Evolutionary conservation across 169 alveolate species (phyloP).

Genomic region (Plasmodium gaboni): DNA sequence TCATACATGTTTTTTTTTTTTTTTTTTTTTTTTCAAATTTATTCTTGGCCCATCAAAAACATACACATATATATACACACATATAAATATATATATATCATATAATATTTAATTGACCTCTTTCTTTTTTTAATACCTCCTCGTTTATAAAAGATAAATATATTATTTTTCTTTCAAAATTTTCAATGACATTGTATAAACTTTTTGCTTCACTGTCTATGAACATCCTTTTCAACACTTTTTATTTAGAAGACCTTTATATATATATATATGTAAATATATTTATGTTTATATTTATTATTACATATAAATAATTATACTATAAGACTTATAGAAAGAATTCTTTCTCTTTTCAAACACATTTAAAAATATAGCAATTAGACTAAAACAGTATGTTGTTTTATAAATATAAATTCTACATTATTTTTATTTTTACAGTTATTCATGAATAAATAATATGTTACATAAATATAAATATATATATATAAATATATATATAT

Average conservation of each 20-base stretch:
- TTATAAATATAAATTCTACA: too few relatives aligned
- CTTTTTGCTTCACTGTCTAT: constrained; percentile 53
- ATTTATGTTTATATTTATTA: neutral
- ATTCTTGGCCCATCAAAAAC: neutral
- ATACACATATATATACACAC: neutral
- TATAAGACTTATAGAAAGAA: neutral
- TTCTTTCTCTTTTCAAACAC: too few relatives aligned
- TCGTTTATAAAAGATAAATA: constrained; percentile 58
- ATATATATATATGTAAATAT: neutral
- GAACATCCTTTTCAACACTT: constrained; percentile 16
- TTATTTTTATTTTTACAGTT: too few relatives aligned
- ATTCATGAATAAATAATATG: too few relatives aligned
- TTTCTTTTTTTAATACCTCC: constrained; percentile 23
- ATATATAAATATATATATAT: too few relatives aligned
- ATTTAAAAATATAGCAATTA: too few relatives aligned
- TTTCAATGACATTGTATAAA: constrained; percentile 45
- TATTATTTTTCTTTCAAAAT: constrained; percentile 42
- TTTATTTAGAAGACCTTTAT: neutral
- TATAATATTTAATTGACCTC: neutral
- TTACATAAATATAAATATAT: too few relatives aligned
- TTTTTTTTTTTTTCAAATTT: neutral
- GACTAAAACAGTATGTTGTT: too few relatives aligned
- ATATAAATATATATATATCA: neutral
- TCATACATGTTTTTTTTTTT: neutral
- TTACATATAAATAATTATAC: neutral